Evolutionary conservation across 495 filamentous ascomycete genomes (phyloP).

Genomic region (Aspergillus sparsus): DNA sequence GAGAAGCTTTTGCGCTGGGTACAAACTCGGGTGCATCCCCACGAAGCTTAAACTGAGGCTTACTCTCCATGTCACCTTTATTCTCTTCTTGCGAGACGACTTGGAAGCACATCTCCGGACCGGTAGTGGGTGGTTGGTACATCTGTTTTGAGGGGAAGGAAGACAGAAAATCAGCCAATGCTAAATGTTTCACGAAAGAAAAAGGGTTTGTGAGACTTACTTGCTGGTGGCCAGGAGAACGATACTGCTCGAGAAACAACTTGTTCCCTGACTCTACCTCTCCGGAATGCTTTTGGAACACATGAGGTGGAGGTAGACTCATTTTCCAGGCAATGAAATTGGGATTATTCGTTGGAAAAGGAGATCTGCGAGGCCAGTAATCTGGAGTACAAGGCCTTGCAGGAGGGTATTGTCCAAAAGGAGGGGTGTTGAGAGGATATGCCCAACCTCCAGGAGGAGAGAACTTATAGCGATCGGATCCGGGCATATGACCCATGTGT

Average conservation of each 20-base stretch:
- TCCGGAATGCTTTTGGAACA: not conserved
- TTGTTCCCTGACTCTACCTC: slow-evolving; percentile 12
- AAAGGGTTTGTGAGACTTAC: slow-evolving; percentile 10
- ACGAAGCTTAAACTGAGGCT: slow-evolving; percentile 17
- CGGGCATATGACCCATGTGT: not conserved
- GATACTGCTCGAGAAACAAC: slow-evolving; percentile 23
- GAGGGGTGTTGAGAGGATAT: not conserved
- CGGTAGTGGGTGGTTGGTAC: slow-evolving; percentile 7
- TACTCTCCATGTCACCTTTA: not conserved
- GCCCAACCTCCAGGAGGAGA: not conserved
- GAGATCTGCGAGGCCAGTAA: too few species aligned
- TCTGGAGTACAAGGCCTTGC: too few species aligned
- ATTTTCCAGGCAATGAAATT: not conserved
- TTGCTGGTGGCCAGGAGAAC: slow-evolving; percentile 21
- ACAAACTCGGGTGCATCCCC: slow-evolving; percentile 29
- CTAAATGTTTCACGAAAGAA: not conserved
- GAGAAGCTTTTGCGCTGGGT: slow-evolving; percentile 12
- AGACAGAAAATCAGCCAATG: not conserved
- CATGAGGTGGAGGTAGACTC: not conserved
- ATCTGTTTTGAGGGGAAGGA: not conserved
- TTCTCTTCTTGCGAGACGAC: not conserved
- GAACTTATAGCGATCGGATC: not conserved
- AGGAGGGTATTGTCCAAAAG: too few species aligned
- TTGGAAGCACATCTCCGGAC: not conserved
- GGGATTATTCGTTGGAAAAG: too few species aligned